A percentile compares a stretch with the other conserved stretches of the same genome.
These are phyloP conservation scores for Aureobasidium melanogenum DNA, from an alignment of 2,329 filamentous ascomycete species.

Conservation along the genomic window DNA sequence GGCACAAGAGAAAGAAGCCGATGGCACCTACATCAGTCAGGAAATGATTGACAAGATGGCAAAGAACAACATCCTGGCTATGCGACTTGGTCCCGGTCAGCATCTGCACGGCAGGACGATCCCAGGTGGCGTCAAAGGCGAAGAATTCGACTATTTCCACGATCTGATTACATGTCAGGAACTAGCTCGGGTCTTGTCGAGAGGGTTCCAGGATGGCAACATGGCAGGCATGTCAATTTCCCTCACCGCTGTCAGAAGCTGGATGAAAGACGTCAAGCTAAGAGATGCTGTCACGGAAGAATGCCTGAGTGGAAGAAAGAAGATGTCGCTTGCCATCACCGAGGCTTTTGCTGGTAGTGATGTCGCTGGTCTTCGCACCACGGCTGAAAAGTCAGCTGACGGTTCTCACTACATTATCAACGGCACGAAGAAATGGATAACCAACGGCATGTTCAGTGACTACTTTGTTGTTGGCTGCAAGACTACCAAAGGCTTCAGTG, in stretches of 20 bases:
- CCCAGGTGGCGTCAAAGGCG: constrained; percentile 61
- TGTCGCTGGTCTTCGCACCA: constrained; percentile 71
- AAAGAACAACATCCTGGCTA: constrained; percentile 63
- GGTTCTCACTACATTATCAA: constrained; percentile 64
- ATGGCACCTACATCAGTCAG: constrained; percentile 60
- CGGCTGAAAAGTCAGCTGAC: constrained; percentile 65
- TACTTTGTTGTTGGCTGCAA: constrained; percentile 77
- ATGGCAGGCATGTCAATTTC: constrained; percentile 81
- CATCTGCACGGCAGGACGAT: constrained; percentile 65
- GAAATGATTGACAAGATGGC: constrained; percentile 72
- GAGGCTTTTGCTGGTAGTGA: constrained; percentile 82
- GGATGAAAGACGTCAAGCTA: constrained; percentile 58
- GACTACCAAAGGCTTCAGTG: constrained; percentile 70
- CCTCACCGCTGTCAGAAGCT: constrained; percentile 71
- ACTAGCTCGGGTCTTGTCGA: constrained; percentile 57
- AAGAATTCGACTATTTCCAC: constrained; percentile 73
- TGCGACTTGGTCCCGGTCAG: constrained; percentile 75
- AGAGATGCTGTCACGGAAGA: constrained; percentile 61
- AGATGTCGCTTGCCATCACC: constrained; percentile 80
- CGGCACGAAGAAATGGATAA: constrained; percentile 79
- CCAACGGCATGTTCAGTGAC: constrained; percentile 69
- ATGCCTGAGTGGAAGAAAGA: constrained; percentile 72
- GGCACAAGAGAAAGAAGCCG: constrained; percentile 65
- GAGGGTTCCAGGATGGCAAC: constrained; percentile 80
- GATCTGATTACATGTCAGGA: constrained; percentile 69